These are phyloP conservation scores for Dryas alaskensis DNA, from an alignment of 306 rosid species.

Conservation along the genomic window DNA sequence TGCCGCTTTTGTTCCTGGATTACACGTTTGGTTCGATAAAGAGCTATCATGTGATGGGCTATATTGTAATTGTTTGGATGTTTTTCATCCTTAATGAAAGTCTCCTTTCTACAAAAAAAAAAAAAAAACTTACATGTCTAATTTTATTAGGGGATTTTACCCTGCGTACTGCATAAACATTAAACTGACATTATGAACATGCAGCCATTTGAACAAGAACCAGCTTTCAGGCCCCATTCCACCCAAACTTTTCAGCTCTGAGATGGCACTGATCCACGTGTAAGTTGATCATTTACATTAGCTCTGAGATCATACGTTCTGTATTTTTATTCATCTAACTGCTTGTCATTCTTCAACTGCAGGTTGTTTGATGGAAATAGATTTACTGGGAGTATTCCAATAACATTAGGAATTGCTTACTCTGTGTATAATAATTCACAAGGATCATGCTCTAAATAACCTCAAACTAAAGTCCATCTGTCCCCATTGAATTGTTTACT, in stretches of 20 bases:
- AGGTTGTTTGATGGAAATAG: constrained; percentile 74
- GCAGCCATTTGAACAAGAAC: constrained; percentile 93
- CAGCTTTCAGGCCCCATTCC: constrained; percentile 75
- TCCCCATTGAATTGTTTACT: no score
- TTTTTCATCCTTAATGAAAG: no score
- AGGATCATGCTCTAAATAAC: no score
- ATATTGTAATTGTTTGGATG: no score
- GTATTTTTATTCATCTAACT: constrained; percentile 5
- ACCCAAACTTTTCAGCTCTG: constrained; percentile 56
- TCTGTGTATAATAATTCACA: no score
- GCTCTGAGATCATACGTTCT: neutral
- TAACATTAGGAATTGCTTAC: constrained; percentile 52
- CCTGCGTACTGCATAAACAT: neutral
- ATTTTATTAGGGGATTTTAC: neutral
- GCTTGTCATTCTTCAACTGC: constrained; percentile 9
- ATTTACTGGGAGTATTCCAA: constrained; percentile 57
- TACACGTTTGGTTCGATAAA: no score
- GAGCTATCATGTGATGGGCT: no score
- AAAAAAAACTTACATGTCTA: no score
- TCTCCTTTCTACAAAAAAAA: no score
- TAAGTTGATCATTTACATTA: constrained; percentile 35
- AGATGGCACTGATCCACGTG: constrained; percentile 74
- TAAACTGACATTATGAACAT: constrained; percentile 16
- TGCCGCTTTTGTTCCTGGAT: no score
- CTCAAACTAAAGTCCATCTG: no score